phyloP scores from a whole-genome alignment of 2,329 filamentous ascomycete genomes.

The Phialophora expanda region DNA sequence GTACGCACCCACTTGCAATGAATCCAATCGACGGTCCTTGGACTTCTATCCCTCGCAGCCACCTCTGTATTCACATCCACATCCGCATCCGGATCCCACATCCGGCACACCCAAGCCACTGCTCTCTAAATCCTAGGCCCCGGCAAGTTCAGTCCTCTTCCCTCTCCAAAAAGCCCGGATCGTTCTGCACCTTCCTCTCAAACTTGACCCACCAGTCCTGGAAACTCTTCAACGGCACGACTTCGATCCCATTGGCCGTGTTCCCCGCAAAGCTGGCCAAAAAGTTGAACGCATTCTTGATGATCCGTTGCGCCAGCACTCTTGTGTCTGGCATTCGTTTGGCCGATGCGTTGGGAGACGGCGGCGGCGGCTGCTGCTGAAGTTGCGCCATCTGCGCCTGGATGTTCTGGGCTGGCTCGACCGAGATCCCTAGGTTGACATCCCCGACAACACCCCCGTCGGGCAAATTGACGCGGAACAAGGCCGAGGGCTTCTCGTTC shows the following conservation, averaged over 20 bases:
- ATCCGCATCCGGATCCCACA: not conserved
- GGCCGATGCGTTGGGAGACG: constrained; percentile 42
- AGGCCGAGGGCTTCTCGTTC: constrained; percentile 85
- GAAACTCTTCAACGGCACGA: constrained; percentile 92
- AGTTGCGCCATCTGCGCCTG: constrained; percentile 70
- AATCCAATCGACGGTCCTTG: not conserved
- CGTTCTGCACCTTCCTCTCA: constrained; percentile 80
- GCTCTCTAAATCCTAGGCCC: not conserved
- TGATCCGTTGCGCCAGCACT: constrained; percentile 87
- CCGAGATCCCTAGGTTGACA: constrained; percentile 68
- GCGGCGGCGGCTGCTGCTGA: constrained; percentile 40
- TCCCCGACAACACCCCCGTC: constrained; percentile 35
- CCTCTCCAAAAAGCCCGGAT: constrained; percentile 87
- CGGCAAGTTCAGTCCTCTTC: constrained; percentile 49
- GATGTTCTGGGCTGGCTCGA: constrained; percentile 78
- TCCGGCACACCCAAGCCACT: not conserved
- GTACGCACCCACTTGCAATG: not conserved
- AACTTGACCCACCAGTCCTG: constrained; percentile 99
- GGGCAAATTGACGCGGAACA: constrained; percentile 73
- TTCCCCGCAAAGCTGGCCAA: constrained; percentile 81
- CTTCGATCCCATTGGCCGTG: constrained; percentile 69
- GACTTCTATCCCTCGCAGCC: not conserved
- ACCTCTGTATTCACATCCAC: not conserved
- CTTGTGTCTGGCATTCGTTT: constrained; percentile 62
- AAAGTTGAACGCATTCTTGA: constrained; percentile 97